Evolutionary conservation across 306 rosid species (phyloP), one percentile per base, ranked within the genome.

Genomic region (Pyrus betulifolia): DNA sequence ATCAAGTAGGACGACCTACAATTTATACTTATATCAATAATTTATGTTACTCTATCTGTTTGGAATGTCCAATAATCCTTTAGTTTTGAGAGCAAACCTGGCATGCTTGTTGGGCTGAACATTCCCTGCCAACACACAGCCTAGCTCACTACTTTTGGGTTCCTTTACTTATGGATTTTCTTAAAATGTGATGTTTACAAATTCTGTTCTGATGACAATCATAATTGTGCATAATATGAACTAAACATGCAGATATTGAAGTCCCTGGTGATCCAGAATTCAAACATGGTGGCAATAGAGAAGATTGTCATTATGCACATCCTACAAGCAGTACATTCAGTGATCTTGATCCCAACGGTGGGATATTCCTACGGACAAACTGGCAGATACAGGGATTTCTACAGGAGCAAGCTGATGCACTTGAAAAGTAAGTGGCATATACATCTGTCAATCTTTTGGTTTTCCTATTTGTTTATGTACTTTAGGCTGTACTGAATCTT

Each of bases 361-460:
- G 88, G 5, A 77, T 82, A 74, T 94, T 89, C 78, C 84, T 94
- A 63, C 87, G 92, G 42, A 89, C 98, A 83, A 90, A 90, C 83
- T 89, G 91, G 95, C 98, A 94, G 89, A 83, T 92, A 59, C 96
- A 94, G 85, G 97, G 98, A 44, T 94, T 87, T 88, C 82, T 94
- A 59, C 97, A 92, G 79, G 97, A 91, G 85, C 95, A 90, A 83
- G 96, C 98, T 84, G 96, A 92, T 78, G 85, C 84, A 74, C 87
- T 94, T 72, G 96, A 94, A 76, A 91, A 87, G 98, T 92, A 82
- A 75, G 86, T 31, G 75, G 69, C 76, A 18, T 35, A 59, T 58
- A 11, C 42, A 4, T 23, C 23, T 15, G 55, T 40, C 8, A 35
- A 57, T 21, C 0, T 52, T 13, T 57, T 74, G 9, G 67, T 76